Evolutionary conservation across 257 asterid species (phyloP).

Genomic region (Marsdenia floribunda): DNA sequence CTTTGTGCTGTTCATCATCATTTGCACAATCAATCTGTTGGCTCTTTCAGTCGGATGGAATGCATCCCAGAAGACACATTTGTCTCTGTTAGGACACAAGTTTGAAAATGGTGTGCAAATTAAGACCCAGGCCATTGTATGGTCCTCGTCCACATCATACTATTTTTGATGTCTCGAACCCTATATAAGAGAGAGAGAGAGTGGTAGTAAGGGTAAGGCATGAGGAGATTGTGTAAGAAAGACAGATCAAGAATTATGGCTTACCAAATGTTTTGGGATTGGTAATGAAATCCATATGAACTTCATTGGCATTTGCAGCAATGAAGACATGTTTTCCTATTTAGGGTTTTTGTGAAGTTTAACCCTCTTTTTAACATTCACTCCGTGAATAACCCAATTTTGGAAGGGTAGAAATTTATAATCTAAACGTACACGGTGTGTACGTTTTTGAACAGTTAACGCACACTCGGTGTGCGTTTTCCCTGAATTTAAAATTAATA

Average conservation of each 20-base stretch:
- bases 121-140: constrained; percentile 75
- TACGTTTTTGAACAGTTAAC: no score
- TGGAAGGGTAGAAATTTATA: no score
- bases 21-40: constrained; percentile 62
- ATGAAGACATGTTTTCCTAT: constrained; percentile 46
- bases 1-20: constrained; percentile 44
- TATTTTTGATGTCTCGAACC: constrained; percentile 57
- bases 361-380: no score
- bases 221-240: no score
- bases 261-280: constrained; percentile 61
- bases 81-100: constrained; percentile 58
- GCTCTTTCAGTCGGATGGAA: constrained; percentile 86
- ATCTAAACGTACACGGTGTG: no score
- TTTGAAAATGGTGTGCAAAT: constrained; percentile 70
- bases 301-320: constrained; percentile 55
- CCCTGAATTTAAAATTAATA: no score
- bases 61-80: constrained; percentile 78
- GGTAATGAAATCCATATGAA: constrained; percentile 56
- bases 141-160: constrained; percentile 99
- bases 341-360: no score
- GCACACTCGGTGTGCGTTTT: no score
- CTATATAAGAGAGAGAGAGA: constrained; percentile 25
- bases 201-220: background rate
- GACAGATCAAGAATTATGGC: background rate
- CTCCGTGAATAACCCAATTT: no score